Percentiles rank a stretch among this genome's conserved stretches.
These are phyloP conservation scores for Leishmania amazonensis DNA, from an alignment of 208 protist species.

Conservation along the genomic window DNA sequence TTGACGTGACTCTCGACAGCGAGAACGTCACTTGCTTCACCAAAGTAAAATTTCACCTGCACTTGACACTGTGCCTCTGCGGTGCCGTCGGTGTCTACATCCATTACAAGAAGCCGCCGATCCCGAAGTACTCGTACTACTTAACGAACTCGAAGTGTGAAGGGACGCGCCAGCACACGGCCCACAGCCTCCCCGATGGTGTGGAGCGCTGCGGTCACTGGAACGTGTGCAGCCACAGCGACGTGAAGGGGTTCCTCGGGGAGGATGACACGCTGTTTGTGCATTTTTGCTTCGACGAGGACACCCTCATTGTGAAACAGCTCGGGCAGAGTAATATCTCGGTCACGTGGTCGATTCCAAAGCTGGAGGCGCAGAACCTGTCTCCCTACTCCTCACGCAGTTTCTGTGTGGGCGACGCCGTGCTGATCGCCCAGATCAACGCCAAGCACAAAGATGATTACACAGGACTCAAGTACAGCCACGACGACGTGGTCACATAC, in stretches of 20 bases:
- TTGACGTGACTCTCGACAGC: slow-evolving; percentile 63
- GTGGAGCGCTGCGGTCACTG: slow-evolving; percentile 88
- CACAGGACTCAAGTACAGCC: slow-evolving; percentile 33
- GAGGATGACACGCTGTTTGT: slow-evolving; percentile 58
- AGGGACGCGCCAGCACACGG: slow-evolving; percentile 87
- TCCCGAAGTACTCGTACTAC: slow-evolving; percentile 92
- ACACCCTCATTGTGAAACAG: slow-evolving; percentile 46
- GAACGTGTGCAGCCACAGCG: slow-evolving; percentile 66
- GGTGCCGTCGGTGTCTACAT: slow-evolving; percentile 84
- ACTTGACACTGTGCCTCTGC: slow-evolving; percentile 45
- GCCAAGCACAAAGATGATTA: slow-evolving; percentile 45
- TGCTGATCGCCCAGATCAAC: slow-evolving; percentile 61
- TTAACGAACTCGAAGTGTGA: slow-evolving; percentile 64
- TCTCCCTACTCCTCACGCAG: slow-evolving; percentile 75
- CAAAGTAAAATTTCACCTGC: slow-evolving; percentile 85
- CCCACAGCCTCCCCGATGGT: slow-evolving; percentile 78
- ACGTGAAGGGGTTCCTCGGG: slow-evolving; percentile 63
- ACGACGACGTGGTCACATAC: slow-evolving; percentile 45
- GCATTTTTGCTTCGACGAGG: slow-evolving; percentile 78
- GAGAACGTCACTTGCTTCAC: slow-evolving; percentile 66
- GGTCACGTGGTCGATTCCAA: slow-evolving; percentile 71
- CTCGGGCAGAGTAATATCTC: slow-evolving; percentile 34
- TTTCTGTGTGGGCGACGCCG: slow-evolving; percentile 52
- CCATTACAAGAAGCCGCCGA: slow-evolving; percentile 83
- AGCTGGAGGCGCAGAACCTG: slow-evolving; percentile 60